Base-by-base conservation (phyloP, 345 rosid species). In the Microcos paniculata region DNA sequence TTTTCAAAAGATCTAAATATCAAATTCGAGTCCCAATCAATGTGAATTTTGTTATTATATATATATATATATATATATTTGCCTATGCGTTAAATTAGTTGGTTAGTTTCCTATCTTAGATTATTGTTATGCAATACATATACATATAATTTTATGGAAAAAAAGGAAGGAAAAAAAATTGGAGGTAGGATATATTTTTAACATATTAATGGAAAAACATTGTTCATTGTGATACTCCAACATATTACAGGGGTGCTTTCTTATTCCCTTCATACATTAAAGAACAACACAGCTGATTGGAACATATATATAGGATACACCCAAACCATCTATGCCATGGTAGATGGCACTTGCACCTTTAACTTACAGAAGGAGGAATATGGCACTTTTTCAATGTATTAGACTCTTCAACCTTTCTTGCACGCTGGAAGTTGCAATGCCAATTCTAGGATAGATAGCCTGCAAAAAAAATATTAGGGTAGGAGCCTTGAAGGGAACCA, bases 371-470 rank as follows among this genome's bases (percentile, higher is more conserved):
- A 40, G 30, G 18, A 13, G 6, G 40, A n/a, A 35, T 21, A 21
- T 0, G 43, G 14, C 33, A 38, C 45, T 11, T 21, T 23, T 65
- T 65, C 31, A 42, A 65, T 19, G 21, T 42, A 65, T 42, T 65
- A 65, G 51, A 65, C 51, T 65, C 51, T 40, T 40, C 70, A 65
- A 65, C 51, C 70, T 65, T 18, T 65, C 51, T n/a, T 65, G 31
- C 30, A 65, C 70, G 46, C 51, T 65, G 21, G 70, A 65, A 42
- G 70, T 65, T 65, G 49, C 70, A 65, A 65, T 65, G 15, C 70
- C 51, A 65, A 65, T 65, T 23, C 70, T 65, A 65, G 70, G 70
- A 23, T 40, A 21, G 70, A 65, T 40, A 40, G 70, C 70, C 70
- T 65, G 70, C 30, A 40, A 65, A 16, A 65, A 42, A 42, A 2